Base-by-base conservation (phyloP, 495 filamentous ascomycete genomes). In the Pseudomonodictys pantanalensis region DNA sequence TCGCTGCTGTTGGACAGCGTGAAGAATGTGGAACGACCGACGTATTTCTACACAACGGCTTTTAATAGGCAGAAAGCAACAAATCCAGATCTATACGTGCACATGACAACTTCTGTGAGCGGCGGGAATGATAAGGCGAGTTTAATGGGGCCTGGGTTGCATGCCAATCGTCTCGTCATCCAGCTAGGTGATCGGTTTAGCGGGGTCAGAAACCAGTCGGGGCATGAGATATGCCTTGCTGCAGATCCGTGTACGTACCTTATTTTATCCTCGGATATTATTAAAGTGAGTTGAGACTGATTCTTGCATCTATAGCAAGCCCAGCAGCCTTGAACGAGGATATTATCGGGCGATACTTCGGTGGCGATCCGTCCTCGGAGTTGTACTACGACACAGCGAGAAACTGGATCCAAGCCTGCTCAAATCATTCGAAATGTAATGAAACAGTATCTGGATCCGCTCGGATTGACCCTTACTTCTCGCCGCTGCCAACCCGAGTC, bases 361-460 rank as follows among this genome's bases (percentile, higher is more conserved):
- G 42, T 45, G 42, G 42, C 20, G 42, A 45, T 45, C 42, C 42
- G 20, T 11, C 42, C 10, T 45, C 42, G 8, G 42, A 45, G 8
- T 11, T 12, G 20, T 12, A 22, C 48, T 52, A 33, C 25, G 15
- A 9, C 3, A 52, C 48, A 17, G 48, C 48, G 18, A 9, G 15
- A 17, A 18, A 15, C 48, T 52, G 48, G 48, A 25, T 52, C 26
- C 3, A 4, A 33, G 25, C 10, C 20, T 52, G 24, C 18, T 33
- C 48, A n/a, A 38, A 12, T 10, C 48, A 52, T 38, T n/a, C 15
- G 30, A 52, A 52, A 20, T 52, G 48, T 29, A 52, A 52, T 9
- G 48, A 52, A 22, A 52, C 48, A 17, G 48, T 52, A 2, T 52
- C 48, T 33, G 29, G 48, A 52, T 48, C 44, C n/a, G 42, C 18